phyloP scores from a whole-genome alignment of 768 basidiomycete species.

The Calvatia gigantea region DNA sequence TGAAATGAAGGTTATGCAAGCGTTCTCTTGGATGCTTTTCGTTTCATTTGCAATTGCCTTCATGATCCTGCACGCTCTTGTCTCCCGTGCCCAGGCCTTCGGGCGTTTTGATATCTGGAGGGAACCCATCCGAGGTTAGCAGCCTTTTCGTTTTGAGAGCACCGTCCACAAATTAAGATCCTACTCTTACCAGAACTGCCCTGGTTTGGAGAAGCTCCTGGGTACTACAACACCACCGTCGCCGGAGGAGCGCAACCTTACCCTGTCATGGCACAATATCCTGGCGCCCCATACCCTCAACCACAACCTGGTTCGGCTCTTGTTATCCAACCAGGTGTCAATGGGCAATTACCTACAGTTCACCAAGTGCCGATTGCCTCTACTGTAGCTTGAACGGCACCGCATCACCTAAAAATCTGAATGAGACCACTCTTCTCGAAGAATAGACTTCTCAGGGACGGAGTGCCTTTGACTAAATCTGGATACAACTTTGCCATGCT shows the following conservation, averaged over 20 bases:
- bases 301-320: slow-evolving; percentile 54
- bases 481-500: background rate
- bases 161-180: background rate
- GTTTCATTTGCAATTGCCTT: slow-evolving; percentile 43
- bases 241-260: slow-evolving; percentile 29
- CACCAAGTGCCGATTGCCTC: slow-evolving; percentile 39
- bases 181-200: slow-evolving; percentile 47
- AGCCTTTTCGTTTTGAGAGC: background rate
- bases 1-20: slow-evolving; percentile 76
- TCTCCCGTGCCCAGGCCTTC: slow-evolving; percentile 49
- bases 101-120: slow-evolving; percentile 54
- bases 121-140: slow-evolving; percentile 51
- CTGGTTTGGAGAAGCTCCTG: slow-evolving; percentile 74
- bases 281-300: slow-evolving; percentile 21
- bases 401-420: background rate
- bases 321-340: slow-evolving; percentile 63
- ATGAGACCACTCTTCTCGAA: background rate
- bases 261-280: slow-evolving; percentile 24
- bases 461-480: background rate
- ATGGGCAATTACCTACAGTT: slow-evolving; percentile 58
- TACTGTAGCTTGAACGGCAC: background rate
- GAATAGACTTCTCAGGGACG: background rate
- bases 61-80: slow-evolving; percentile 52
- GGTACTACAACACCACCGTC: slow-evolving; percentile 46
- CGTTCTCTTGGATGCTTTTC: slow-evolving; percentile 76